Evolutionary conservation across 2,329 filamentous ascomycete species (phyloP), one percentile per base, ranked within the genome.

Genomic region (Aspergillus eucalypticola): DNA sequence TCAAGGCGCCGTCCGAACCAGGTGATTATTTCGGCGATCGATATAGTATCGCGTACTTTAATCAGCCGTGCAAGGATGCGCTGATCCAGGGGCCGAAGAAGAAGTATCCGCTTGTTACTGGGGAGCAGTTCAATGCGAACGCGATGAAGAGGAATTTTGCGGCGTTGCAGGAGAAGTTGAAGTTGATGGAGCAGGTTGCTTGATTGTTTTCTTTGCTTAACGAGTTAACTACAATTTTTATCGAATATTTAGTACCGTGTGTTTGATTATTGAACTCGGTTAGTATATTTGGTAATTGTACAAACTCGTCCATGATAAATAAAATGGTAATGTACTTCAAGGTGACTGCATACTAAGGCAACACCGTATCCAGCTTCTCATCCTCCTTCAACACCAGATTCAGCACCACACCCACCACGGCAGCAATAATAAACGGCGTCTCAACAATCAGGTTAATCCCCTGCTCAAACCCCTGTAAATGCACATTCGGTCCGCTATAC

Each of bases 11-110:
- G 0, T 79, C 74, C 27, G 83, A 87, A 64, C 76, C 77, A 0
- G 78, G 76, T 2, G 79, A 82, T 49, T 86, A 82, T 69, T 88
- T 82, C 66, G 85, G 85, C 5, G 81, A 83, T 64, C 79, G 86
- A 44, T 89, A 87, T 70, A 87, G 84, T 69, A 85, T 89, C 69
- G 86, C 86, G 7, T 89, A 84, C 66, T 88, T 88, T 73, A 88
- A 88, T 64, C 86, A 88, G 74, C 85, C 86, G 0, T 83, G 82
- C 69, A 82, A 79, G 58, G 83, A 86, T 70, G 81, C 81, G 8
- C 68, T 78, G 63, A 86, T 88, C 41, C 85, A 88, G 68, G 87
- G 86, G 0, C 86, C 84, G 2, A 52, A 74, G 70, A 84, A 85
- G 74, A 89, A 88, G 73, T 89, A 88, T 72, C 82, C 84, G 2